phyloP scores from a whole-genome alignment of 2,329 filamentous ascomycete species.

The Ophiocordyceps polyrhachis-furcata region DNA sequence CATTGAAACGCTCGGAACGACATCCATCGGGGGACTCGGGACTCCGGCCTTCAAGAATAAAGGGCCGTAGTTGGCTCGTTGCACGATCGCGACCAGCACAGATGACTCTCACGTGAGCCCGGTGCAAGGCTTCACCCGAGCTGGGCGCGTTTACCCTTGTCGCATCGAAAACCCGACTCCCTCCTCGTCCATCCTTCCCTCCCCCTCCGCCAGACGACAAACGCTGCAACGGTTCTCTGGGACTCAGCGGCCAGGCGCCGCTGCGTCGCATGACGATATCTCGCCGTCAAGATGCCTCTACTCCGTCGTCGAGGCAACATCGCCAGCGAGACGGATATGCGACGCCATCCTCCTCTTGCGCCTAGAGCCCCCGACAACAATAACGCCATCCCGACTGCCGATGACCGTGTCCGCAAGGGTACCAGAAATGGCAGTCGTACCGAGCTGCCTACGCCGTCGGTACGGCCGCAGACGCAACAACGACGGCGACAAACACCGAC shows the following conservation, averaged over 20 bases:
- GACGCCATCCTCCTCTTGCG: constrained; percentile 26
- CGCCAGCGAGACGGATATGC: constrained; percentile 40
- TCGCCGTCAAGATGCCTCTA: constrained; percentile 32
- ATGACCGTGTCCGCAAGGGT: constrained; percentile 4
- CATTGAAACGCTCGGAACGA: not conserved
- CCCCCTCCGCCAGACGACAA: not conserved
- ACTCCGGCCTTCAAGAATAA: not conserved
- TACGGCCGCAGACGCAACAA: not conserved
- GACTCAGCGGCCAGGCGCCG: constrained; percentile 7
- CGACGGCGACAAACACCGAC: not conserved
- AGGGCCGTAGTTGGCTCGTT: not conserved
- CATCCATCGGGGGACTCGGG: not conserved
- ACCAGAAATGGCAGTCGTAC: not conserved
- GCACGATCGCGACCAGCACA: not conserved
- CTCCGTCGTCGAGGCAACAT: constrained; percentile 41
- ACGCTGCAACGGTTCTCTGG: constrained; percentile 1
- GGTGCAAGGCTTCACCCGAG: not conserved
- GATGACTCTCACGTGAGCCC: not conserved
- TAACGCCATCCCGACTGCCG: not conserved
- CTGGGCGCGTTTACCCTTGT: not conserved
- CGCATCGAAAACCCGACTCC: not conserved
- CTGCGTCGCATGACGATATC: constrained; percentile 18
- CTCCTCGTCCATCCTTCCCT: not conserved
- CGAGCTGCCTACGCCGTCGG: not conserved
- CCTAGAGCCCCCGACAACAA: constrained; percentile 8